Base-by-base conservation (phyloP, 2,329 filamentous ascomycete genomes). In the Fusarium staphyleae region DNA sequence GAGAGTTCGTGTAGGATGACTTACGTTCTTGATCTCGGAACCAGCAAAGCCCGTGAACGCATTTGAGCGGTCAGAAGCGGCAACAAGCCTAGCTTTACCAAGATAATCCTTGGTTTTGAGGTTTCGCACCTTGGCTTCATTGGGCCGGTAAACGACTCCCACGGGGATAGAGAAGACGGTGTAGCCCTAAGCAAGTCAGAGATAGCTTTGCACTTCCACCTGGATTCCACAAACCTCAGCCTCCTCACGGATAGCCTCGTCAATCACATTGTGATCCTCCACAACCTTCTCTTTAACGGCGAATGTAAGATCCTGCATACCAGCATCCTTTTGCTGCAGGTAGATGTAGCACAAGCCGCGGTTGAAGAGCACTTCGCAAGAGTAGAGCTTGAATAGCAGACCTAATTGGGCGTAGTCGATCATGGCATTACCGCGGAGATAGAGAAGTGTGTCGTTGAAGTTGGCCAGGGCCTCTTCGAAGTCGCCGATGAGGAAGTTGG, bases 121-220 rank as follows among this genome's bases (percentile, higher is more conserved):
- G 69, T 99, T 99, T 76, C 96, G 96, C 63, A 99, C 95, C 75
- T 99, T 99, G 60, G 95, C 93, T 69, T 96, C 93, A 71, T 97
- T 98, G 16, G 95, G 95, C 52, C 95, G 83, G 75, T 98, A 99
- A 13, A 99, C 85, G 26, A 97, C 90, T 18, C 95, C 95, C 11
- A 98, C 93, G 1, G 95, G 95, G 46, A 98, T 98, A 0, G 93
- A 98, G 77, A 99, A 99, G 34, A 99, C 95, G 1, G 95, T 98
- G 71, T 99, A 99, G 39, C 93, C 95, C 90, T 96, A 57, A 29
- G 48, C 12, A 33, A 49, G 60, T 77, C 55, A 78, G 67, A 41
- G 16, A 22, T 48, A 14, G 3, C 7, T n/a, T 6, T 12, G 3
- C 16, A 28, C 2, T 12, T 12, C 5, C 10, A 22, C 15, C 8